These are phyloP conservation scores for Cyclocybe aegerita DNA, from an alignment of 768 basidiomycete genomes.

Conservation along the genomic window DNA sequence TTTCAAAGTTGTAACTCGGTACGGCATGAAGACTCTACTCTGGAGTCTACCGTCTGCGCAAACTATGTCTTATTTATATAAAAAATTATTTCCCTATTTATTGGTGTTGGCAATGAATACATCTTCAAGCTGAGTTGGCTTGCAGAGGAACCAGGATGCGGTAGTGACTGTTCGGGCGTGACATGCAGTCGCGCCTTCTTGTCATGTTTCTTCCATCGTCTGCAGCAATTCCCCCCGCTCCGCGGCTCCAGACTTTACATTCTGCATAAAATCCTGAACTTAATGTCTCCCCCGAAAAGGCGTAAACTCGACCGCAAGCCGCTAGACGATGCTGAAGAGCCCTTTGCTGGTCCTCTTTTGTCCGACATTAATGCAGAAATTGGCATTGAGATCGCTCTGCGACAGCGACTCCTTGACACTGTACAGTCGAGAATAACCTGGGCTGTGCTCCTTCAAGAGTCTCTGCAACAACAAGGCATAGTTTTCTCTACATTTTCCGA, in stretches of 20 bases:
- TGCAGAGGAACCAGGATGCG: no score
- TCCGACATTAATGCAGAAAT: conserved; percentile 35
- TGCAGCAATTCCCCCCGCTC: no score
- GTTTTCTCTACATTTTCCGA: not conserved
- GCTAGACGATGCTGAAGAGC: not conserved
- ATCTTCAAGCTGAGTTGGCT: no score
- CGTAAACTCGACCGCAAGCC: conserved; percentile 1
- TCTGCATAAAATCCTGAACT: not conserved
- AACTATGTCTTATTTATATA: no score
- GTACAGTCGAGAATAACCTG: conserved; percentile 47
- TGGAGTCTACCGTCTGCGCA: no score
- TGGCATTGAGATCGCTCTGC: conserved; percentile 46
- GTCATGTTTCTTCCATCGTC: no score
- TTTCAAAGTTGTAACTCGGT: no score
- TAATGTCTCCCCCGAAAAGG: conserved; percentile 11
- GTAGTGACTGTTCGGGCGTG: no score
- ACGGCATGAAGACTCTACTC: no score
- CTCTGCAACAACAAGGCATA: conserved; percentile 28
- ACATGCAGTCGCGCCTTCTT: no score
- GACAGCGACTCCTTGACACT: conserved; percentile 38
- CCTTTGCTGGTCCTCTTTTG: conserved; percentile 8
- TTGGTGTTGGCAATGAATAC: no score
- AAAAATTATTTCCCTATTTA: no score
- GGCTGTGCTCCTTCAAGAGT: conserved; percentile 43
- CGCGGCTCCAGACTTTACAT: not conserved